These are phyloP conservation scores for Candida insectorum DNA, from an alignment of 805 yeast genomes.

Conservation along the genomic window DNA sequence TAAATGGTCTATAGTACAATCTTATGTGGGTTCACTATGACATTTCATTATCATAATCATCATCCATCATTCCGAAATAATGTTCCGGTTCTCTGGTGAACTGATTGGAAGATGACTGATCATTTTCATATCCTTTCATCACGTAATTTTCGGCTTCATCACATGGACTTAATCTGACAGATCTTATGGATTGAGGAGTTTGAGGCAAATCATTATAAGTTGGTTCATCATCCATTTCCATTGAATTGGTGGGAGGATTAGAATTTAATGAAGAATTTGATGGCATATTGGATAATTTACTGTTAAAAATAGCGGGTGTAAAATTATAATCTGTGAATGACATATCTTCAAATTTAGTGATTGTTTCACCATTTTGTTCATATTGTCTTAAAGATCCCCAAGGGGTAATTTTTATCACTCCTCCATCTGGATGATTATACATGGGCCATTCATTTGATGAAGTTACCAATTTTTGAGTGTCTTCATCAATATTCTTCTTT, in stretches of 20 bases:
- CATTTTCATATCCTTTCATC: constrained; percentile 25
- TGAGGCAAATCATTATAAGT: constrained; percentile 15
- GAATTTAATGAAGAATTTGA: neutral
- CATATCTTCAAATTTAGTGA: constrained; percentile 47
- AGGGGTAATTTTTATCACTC: constrained; percentile 58
- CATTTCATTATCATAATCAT: constrained; percentile 9
- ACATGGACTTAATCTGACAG: constrained; percentile 27
- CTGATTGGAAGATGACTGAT: constrained; percentile 8
- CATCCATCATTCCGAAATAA: constrained; percentile 35
- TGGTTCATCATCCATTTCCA: constrained; percentile 2
- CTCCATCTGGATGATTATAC: constrained; percentile 61
- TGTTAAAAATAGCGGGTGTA: constrained; percentile 2
- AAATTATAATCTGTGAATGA: constrained; percentile 22
- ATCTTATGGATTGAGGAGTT: constrained; percentile 21
- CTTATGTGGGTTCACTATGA: constrained; percentile 3
- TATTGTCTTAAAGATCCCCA: constrained; percentile 56
- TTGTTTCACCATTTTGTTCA: constrained; percentile 42
- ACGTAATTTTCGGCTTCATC: constrained; percentile 40
- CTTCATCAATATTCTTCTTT: constrained; percentile 14
- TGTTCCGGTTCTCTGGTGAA: constrained; percentile 32
- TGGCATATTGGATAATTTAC: neutral
- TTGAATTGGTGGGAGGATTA: constrained; percentile 1
- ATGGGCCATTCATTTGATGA: constrained; percentile 48
- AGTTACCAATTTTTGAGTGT: constrained; percentile 14
- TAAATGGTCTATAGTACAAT: constrained; percentile 3